Evolutionary conservation across 805 yeast genomes (phyloP), one percentile per base, ranked within the genome.

Genomic region (Zygoascus tannicola): DNA sequence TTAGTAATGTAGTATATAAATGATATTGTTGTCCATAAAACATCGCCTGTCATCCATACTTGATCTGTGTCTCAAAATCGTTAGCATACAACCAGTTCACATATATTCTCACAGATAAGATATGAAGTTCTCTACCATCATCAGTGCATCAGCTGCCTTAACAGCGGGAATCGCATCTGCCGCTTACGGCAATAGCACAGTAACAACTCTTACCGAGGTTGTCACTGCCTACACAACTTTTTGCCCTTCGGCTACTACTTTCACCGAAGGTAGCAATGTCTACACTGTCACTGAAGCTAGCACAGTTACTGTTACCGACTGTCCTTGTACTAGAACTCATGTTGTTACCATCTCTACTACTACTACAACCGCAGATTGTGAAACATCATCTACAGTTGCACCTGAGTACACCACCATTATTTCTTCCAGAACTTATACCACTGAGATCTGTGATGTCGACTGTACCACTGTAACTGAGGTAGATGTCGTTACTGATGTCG

Each of bases 221-320:
- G 85, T 81, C 60, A 77, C 85, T 58, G 80, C 71, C 61, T 77
- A 69, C 75, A 77, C 83, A 68, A 83, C 94, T 56, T 83, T 80
- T 81, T 84, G 94, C 68, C 94, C 94, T 64, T 68, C 59, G 51
- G 67, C 94, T 42, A 85, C 94, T 56, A 66, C 73, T 48, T 57
- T 84, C 48, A 71, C 69, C 52, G 76, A 78, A 65, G 80, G 78
- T 74, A 73, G 72, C 71, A 62, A 63, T 63, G 81, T 90, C 60
- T 74, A 76, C 76, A 76, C 82, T 53, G 86, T 81, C 61, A 77
- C 88, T 50, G 80, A 65, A 57, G 78, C 90, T 49, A 81, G 90
- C 64, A 84, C 94, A 55, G 66, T 85, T 58, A 84, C 92, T 64
- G 74, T 84, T 76, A 81, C 94, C 58, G 81, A 85, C 73, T 79